Evolutionary conservation across 139 green algal species (phyloP), one percentile per base, ranked within the genome.

Genomic region (Gonium pectorale): DNA sequence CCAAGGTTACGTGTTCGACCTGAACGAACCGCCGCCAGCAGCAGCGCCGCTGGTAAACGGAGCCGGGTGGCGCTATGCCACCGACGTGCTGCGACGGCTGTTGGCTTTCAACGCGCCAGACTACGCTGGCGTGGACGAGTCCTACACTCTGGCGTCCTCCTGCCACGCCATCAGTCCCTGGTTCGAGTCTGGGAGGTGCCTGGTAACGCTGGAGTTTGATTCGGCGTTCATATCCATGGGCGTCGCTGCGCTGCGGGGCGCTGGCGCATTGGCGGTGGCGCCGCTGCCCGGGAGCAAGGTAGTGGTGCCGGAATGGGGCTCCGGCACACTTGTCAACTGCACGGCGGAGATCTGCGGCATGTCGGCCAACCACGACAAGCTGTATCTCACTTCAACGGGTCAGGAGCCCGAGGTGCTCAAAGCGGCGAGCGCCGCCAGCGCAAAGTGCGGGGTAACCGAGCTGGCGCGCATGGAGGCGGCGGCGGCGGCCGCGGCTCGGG

Each of bases 1-100:
- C 2, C 73, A 81, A 38, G 73, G 73, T 17, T 81, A 81, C 22
- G 33, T 81, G 38, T 81, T 68, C 26, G 73, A 81, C 73, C 29
- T 81, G 13, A 13, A 9, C 8, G 72, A 5, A 1, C 15, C 38
- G 15, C 27, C 38, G 35, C 3, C 54, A 21, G 19, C 54, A 8
- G 54, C 52, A 9, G 9, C n/a, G 7, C 38, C 73, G 54, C 56
- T 81, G 52, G 73, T 69, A 3, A 81, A 81, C 73, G 38, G 73
- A 38, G 69, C 54, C 22, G 73, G 54, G 17, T 81, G 73, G 73
- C 51, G 41, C 27, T 17, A 69, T 29, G 73, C 73, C 5, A 21
- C 40, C 11, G 73, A 56, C 4, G 11, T 81, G 38, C 54, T 81
- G 38, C 56, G 37, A 27, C 38, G 27, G 51, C 37, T 81, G 56